Conservation (phyloP, 2,329 filamentous ascomycete genomes). For the Neopestalotiopsis clavispora region DNA sequence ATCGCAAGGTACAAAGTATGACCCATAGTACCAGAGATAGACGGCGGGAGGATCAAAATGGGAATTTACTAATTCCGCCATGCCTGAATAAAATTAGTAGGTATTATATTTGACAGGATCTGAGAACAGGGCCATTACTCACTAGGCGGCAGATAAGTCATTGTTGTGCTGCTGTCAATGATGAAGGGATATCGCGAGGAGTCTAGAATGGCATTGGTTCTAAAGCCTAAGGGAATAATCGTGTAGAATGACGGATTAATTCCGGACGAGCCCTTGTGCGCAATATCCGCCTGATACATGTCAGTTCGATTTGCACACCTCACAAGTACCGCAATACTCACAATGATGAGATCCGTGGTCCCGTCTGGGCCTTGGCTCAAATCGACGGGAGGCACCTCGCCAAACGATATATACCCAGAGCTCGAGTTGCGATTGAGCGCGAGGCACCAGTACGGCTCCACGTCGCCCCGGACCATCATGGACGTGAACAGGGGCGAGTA, state of each 20-base stretch:
- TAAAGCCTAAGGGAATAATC: constrained; percentile 53
- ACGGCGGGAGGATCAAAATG: constrained; percentile 46
- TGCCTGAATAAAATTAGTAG: constrained; percentile 32
- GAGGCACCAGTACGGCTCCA: constrained; percentile 53
- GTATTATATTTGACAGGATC: background rate
- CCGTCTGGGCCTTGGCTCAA: constrained; percentile 30
- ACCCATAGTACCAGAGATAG: constrained; percentile 48
- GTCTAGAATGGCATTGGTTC: constrained; percentile 47
- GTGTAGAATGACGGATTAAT: constrained; percentile 59
- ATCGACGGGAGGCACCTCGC: constrained; percentile 48
- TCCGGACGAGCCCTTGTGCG: constrained; percentile 37
- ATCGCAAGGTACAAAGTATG: constrained; percentile 55
- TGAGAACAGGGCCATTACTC: constrained; percentile 28
- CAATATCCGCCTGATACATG: constrained; percentile 48
- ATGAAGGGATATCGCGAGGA: constrained; percentile 52
- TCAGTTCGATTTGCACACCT: constrained; percentile 12
- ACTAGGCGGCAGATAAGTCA: constrained; percentile 56
- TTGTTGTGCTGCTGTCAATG: constrained; percentile 57
- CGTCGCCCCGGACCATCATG: constrained; percentile 50
- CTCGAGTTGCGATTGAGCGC: constrained; percentile 52
- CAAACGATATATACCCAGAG: constrained; percentile 51
- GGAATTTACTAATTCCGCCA: constrained; percentile 52
- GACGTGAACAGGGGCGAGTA: constrained; percentile 54
- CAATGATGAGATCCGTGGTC: constrained; percentile 49
- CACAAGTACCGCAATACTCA: constrained; percentile 32